Evolutionary conservation across 805 yeast species (phyloP).

Genomic region (Teunomyces aglyptinius): DNA sequence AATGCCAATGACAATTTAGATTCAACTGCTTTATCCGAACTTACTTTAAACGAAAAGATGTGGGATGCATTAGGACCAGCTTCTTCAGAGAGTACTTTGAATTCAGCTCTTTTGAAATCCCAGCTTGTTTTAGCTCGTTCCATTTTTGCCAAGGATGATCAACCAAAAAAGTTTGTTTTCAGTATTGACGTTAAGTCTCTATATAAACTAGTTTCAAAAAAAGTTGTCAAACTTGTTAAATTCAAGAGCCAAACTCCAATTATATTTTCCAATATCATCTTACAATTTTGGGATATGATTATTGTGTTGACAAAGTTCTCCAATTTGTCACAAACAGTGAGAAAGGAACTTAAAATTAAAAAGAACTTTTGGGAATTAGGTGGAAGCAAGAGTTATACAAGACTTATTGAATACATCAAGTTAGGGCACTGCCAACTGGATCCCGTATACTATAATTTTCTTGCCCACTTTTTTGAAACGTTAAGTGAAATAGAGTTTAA

Average conservation of each 20-base stretch:
- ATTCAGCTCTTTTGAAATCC: conserved; percentile 31
- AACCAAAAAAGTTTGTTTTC: conserved; percentile 11
- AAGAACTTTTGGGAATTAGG: conserved; percentile 53
- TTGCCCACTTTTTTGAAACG: conserved; percentile 22
- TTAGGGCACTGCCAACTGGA: conserved; percentile 56
- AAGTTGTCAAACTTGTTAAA: conserved; percentile 44
- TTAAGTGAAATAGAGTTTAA: conserved; percentile 5
- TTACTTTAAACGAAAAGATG: conserved; percentile 26
- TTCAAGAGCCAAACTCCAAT: conserved; percentile 26
- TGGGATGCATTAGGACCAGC: conserved; percentile 34
- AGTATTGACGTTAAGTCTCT: conserved; percentile 20
- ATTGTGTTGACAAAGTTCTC: conserved; percentile 35
- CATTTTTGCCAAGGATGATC: conserved; percentile 15
- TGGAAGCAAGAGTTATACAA: conserved; percentile 41
- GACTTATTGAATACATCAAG: conserved; percentile 45
- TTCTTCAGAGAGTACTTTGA: conserved; percentile 22
- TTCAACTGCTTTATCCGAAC: conserved; percentile 10
- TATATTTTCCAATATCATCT: conserved; percentile 44
- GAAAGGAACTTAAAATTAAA: conserved; percentile 28
- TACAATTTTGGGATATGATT: conserved; percentile 50
- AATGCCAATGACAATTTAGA: neutral
- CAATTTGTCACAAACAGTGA: conserved; percentile 5
- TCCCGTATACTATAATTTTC: conserved; percentile 44
- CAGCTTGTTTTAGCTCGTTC: conserved; percentile 21
- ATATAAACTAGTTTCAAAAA: conserved; percentile 43